Percentiles rank a stretch among this genome's conserved stretches.
Evolutionary conservation across 345 rosid genomes (phyloP).

Genomic region (Lepidium africanum): DNA sequence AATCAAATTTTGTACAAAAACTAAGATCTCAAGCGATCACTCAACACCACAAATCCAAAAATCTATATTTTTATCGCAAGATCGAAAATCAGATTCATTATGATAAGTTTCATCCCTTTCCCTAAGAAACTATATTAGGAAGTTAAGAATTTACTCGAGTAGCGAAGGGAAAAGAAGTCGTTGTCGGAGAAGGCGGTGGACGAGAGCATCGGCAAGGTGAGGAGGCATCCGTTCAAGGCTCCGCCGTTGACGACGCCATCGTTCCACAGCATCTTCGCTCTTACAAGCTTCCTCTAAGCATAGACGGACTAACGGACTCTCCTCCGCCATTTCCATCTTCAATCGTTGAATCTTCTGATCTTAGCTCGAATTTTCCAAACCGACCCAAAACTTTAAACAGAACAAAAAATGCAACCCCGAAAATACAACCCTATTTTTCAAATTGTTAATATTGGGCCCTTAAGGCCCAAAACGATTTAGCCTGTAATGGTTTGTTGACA

Average conservation of each 20-base stretch:
- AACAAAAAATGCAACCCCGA: background rate
- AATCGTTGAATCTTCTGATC: background rate
- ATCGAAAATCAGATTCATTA: background rate
- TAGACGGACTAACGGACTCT: conserved; percentile 43
- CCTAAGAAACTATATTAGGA: background rate
- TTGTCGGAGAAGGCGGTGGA: conserved; percentile 54
- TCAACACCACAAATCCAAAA: background rate
- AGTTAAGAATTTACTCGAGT: conserved; percentile 50
- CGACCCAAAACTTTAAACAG: background rate
- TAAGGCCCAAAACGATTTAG: background rate
- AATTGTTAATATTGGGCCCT: background rate
- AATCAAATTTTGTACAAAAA: background rate
- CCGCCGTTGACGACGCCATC: conserved; percentile 75
- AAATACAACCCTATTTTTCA: too few relatives aligned
- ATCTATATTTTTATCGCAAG: background rate
- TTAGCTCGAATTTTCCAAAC: background rate
- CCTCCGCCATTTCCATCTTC: conserved; percentile 22
- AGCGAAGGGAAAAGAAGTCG: conserved; percentile 84
- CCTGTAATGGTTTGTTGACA: background rate
- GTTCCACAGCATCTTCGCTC: conserved; percentile 55
- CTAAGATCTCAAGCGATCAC: background rate
- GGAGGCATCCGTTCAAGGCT: conserved; percentile 64
- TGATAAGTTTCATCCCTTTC: background rate
- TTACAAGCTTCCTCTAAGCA: conserved; percentile 71
- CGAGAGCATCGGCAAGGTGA: conserved; percentile 67